phyloP scores from a whole-genome alignment of 192 early-diverging fungal species.

The Backusella tuberculispora region DNA sequence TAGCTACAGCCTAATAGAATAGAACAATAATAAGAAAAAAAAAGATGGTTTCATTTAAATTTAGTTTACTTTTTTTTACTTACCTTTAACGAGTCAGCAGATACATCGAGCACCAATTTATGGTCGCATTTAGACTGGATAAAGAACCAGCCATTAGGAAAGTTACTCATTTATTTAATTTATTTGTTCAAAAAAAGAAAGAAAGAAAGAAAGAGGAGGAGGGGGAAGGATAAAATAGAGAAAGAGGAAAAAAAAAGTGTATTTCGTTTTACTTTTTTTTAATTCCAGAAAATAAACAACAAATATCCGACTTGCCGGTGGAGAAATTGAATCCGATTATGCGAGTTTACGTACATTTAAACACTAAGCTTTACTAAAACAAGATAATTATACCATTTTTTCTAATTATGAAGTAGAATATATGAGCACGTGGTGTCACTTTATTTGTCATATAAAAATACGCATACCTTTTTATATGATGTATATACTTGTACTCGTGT shows the following conservation, averaged over 20 bases:
- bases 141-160: constrained; percentile 43
- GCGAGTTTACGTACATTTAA: background rate
- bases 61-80: background rate
- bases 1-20: constrained; percentile 24
- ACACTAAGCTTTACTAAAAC: background rate
- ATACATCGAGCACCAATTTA: constrained; percentile 40
- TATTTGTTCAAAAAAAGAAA: background rate
- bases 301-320: constrained; percentile 11
- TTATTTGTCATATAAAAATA: background rate
- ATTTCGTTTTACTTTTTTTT: background rate
- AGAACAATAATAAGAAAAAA: background rate
- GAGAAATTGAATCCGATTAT: background rate
- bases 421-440: background rate
- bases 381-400: background rate
- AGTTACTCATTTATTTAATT: constrained; percentile 6
- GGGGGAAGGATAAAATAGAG: background rate
- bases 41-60: background rate
- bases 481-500: background rate
- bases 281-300: constrained; percentile 9
- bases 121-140: constrained; percentile 31
- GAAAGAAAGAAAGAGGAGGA: background rate
- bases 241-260: background rate
- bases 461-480: background rate
- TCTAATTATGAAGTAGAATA: background rate
- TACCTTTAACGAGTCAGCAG: constrained; percentile 38